Conservation (phyloP, 352 stramenopile species). For the Globisporangium uncinulatum region DNA sequence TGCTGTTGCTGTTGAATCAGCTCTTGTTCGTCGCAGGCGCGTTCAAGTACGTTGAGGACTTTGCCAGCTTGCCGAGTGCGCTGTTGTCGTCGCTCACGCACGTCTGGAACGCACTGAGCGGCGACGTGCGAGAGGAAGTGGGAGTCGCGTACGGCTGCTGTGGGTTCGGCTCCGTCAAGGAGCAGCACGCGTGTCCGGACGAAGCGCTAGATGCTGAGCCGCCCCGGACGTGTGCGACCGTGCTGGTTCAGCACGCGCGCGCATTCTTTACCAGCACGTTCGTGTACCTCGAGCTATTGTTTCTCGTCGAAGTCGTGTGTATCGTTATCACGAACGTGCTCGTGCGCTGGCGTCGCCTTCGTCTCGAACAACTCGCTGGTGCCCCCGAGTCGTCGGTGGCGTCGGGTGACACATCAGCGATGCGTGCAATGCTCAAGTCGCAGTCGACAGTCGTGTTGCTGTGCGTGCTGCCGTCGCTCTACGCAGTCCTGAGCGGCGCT, state of each 20-base stretch:
- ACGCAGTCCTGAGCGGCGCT: conserved; percentile 21
- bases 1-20: conserved; percentile 26
- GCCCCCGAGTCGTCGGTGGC: conserved; percentile 12
- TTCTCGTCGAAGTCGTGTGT: conserved; percentile 29
- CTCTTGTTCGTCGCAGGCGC: conserved; percentile 24
- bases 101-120: conserved; percentile 24
- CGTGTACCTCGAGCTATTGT: conserved; percentile 24
- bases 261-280: conserved; percentile 33
- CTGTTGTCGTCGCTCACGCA: conserved; percentile 17
- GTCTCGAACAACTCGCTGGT: conserved; percentile 29
- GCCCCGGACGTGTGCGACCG: conserved; percentile 28
- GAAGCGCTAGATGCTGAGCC: conserved; percentile 35
- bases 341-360: conserved; percentile 42
- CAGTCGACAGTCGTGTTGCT: conserved; percentile 25
- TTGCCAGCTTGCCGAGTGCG: conserved; percentile 24
- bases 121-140: conserved; percentile 19
- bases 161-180: conserved; percentile 32
- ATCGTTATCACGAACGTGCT: conserved; percentile 40
- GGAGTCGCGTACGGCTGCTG: conserved; percentile 44
- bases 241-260: conserved; percentile 21
- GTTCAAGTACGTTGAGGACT: conserved; percentile 36
- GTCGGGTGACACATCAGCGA: conserved; percentile 8
- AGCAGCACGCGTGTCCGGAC: conserved; percentile 35
- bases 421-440: conserved; percentile 26
- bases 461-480: conserved; percentile 33